Evolutionary conservation across 106 monocot species (phyloP), one percentile per base, ranked within the genome.

Genomic region (Gastrodia elata): DNA sequence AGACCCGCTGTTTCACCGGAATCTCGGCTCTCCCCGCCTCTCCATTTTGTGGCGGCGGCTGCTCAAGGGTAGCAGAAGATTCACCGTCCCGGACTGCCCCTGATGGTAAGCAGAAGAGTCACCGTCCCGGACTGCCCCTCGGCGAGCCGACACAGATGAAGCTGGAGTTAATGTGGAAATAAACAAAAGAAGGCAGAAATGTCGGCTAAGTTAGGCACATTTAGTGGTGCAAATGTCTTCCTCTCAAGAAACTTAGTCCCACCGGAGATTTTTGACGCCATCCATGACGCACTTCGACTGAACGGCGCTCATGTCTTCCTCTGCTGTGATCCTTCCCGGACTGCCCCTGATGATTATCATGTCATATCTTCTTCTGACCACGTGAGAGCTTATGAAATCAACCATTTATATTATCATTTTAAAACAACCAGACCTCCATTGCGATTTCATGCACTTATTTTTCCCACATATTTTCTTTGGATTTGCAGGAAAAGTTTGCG

Each of bases 251-350:
- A 68, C 76, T 80, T 97, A 27, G 92, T 93, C 15, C 70, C 97
- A 4, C 93, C 90, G 36, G 97, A 97, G 79, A 71, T 88, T 68
- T 93, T 83, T 77, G 92, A 92, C 79, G 86, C 97, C 70, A 75
- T 97, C 46, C 88, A 88, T 68, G 97, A 97, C 68, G 90, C 92
- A 42, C 93, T 97, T 75, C 85, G 77, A 24, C 79, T 93, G 73
- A 97, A 97, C 80, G 97, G 97, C 67, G 93, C 93, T 68, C 74
- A 78, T 11, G 84, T 97, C 80, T 81, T 88, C 77, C 81, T 88
- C 59, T 90, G 92, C 82, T 86, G 79, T 79, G 97, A 97, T 68
- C 90, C 90, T 67, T 83, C 82, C 27, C 80, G 88, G 35, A 84
- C 78, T 74, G 71, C 74, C 0, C 68, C 90, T 72, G 34, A 73